These are phyloP conservation scores for Ogataea trehalophila DNA, from an alignment of 805 yeast genomes.

Conservation along the genomic window DNA sequence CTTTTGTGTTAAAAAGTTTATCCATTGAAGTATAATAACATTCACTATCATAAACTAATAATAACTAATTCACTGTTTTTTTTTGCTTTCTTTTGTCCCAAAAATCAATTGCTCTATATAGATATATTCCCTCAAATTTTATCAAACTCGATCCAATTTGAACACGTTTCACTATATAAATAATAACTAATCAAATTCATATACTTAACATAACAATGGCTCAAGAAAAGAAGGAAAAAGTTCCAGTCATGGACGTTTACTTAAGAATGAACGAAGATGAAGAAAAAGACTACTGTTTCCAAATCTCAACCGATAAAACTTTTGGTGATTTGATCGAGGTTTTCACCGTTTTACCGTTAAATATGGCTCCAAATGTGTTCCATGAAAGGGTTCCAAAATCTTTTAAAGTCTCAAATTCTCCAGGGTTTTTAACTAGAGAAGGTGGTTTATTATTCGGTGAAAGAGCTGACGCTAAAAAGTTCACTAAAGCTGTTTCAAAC, in stretches of 20 bases:
- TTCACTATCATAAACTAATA: too few relatives aligned
- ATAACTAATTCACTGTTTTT: too few relatives aligned
- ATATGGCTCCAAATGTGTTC: conserved; percentile 76
- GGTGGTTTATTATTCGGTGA: conserved; percentile 73
- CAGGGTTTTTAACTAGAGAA: conserved; percentile 78
- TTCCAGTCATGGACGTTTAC: conserved; percentile 42
- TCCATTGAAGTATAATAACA: too few relatives aligned
- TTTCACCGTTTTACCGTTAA: conserved; percentile 63
- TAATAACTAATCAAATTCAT: too few relatives aligned
- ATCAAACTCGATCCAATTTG: too few relatives aligned
- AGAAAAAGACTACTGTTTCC: conserved; percentile 89
- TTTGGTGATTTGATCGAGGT: conserved; percentile 57
- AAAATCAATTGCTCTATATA: too few relatives aligned
- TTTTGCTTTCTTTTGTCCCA: too few relatives aligned
- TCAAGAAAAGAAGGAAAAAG: conserved; percentile 4
- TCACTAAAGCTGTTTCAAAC: conserved; percentile 41
- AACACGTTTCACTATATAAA: too few relatives aligned
- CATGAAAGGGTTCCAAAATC: conserved; percentile 60
- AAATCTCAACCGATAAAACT: conserved; percentile 53
- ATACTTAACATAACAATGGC: too few relatives aligned
- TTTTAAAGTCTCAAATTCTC: conserved; percentile 57
- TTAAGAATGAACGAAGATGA: conserved; percentile 79
- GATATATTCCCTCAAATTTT: too few relatives aligned
- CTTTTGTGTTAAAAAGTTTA: too few relatives aligned
- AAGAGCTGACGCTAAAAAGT: conserved; percentile 47